These are phyloP conservation scores for Pleurotus pulmonarius DNA, from an alignment of 768 basidiomycete species.

Conservation along the genomic window DNA sequence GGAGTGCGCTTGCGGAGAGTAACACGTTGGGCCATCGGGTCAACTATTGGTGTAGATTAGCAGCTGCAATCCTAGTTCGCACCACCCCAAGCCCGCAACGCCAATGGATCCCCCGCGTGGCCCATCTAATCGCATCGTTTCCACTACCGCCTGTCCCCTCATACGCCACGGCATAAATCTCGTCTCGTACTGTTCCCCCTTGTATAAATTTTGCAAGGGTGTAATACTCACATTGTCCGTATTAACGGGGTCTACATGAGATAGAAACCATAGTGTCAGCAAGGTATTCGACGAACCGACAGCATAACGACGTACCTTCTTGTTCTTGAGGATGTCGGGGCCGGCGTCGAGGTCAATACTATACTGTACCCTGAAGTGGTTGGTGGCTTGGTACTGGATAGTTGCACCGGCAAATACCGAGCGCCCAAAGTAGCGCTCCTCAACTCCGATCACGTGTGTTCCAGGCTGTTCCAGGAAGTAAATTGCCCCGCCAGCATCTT, in stretches of 20 bases:
- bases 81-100: neutral
- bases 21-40: slow-evolving; percentile 94
- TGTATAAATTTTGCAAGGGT: too few species aligned
- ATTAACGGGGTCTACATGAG: neutral
- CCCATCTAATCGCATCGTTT: too few species aligned
- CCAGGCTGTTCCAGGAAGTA: slow-evolving; percentile 2
- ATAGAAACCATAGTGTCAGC: neutral
- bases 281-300: neutral
- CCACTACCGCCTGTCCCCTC: too few species aligned
- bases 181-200: neutral
- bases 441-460: neutral
- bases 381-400: slow-evolving; percentile 39
- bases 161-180: slow-evolving; percentile 5
- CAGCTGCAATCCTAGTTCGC: slow-evolving; percentile 2
- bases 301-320: slow-evolving; percentile 36
- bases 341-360: slow-evolving; percentile 35
- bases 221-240: slow-evolving; percentile 33
- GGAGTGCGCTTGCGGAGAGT: slow-evolving; percentile 98
- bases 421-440: neutral
- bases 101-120: neutral
- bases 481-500: neutral
- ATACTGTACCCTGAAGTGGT: slow-evolving; percentile 13
- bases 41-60: slow-evolving; percentile 17
- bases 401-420: slow-evolving; percentile 29
- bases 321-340: slow-evolving; percentile 61